phyloP scores from a whole-genome alignment of 148 eudicot genomes.

The Silene conica region DNA sequence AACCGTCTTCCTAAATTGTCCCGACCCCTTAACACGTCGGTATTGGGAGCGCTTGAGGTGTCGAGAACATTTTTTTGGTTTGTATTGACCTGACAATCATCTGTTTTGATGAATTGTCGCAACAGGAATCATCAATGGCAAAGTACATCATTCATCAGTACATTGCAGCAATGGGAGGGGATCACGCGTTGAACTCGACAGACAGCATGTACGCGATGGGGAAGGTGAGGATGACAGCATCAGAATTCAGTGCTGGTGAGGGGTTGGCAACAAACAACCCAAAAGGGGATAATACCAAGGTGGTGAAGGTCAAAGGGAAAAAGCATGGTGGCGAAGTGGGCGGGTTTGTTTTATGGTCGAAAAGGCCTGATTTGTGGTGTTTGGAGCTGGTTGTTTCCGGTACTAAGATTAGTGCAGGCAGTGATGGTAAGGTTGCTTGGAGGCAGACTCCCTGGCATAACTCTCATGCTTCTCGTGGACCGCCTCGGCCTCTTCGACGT shows the following conservation, averaged over 20 bases:
- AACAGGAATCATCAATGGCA: constrained; percentile 87
- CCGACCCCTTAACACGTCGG: no score
- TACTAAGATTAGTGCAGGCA: constrained; percentile 81
- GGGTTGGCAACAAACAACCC: constrained; percentile 23
- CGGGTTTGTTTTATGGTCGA: constrained; percentile 93
- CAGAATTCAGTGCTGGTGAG: constrained; percentile 64
- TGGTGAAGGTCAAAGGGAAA: constrained; percentile 50
- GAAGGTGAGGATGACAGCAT: constrained; percentile 73
- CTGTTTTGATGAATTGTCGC: constrained; percentile 16
- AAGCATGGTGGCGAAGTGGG: constrained; percentile 64
- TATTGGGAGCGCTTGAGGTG: no score
- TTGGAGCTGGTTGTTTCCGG: constrained; percentile 81
- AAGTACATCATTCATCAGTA: constrained; percentile 92
- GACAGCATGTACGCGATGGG: constrained; percentile 94
- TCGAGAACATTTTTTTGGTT: no score
- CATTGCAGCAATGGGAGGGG: constrained; percentile 90
- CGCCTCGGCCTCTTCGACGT: constrained; percentile 89
- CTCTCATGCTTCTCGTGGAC: constrained; percentile 89
- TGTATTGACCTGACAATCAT: neutral
- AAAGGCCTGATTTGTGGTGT: constrained; percentile 83
- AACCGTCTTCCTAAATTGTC: no score
- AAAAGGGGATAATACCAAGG: constrained; percentile 28
- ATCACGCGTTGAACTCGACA: constrained; percentile 58
- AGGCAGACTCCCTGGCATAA: constrained; percentile 92
- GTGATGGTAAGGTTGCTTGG: constrained; percentile 97